Evolutionary conservation across 345 rosid species (phyloP).

Genomic region (Populus simonii): DNA sequence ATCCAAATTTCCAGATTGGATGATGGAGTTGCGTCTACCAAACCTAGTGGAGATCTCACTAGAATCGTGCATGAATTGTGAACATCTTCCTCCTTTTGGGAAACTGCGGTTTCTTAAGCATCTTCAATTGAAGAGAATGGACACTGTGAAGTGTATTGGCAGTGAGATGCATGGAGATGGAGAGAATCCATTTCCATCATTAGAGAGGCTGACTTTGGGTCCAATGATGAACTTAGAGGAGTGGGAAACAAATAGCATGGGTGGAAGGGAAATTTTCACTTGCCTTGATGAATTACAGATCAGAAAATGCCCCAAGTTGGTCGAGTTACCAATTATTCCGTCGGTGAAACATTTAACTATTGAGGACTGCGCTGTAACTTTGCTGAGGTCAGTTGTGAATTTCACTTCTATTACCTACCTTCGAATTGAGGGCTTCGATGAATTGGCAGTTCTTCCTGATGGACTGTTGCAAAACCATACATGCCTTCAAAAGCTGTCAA

Average conservation of each 20-base stretch:
- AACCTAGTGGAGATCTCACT: constrained; percentile 8
- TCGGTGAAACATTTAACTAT: not conserved
- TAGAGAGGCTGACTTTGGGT: not conserved
- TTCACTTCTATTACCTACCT: not conserved
- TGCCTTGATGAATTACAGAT: not conserved
- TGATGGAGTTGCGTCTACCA: not conserved
- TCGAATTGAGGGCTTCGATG: not conserved
- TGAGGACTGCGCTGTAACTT: not conserved
- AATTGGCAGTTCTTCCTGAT: constrained; percentile 1
- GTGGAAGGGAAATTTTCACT: not conserved
- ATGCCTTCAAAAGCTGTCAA: not conserved
- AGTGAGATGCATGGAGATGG: not conserved
- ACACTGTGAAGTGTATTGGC: not conserved
- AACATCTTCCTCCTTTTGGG: constrained; percentile 16
- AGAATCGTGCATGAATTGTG: not conserved
- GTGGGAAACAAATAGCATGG: not conserved
- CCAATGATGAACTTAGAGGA: not conserved
- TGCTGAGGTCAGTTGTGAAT: not conserved
- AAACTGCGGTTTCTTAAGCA: not conserved
- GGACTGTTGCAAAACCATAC: not conserved
- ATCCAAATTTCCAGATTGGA: constrained; percentile 3
- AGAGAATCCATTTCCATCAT: not conserved
- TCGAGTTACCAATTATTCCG: not conserved
- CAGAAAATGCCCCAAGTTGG: not conserved
- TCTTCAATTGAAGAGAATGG: not conserved